Conservation (phyloP, 345 rosid species). For the Melastoma malabathricum region DNA sequence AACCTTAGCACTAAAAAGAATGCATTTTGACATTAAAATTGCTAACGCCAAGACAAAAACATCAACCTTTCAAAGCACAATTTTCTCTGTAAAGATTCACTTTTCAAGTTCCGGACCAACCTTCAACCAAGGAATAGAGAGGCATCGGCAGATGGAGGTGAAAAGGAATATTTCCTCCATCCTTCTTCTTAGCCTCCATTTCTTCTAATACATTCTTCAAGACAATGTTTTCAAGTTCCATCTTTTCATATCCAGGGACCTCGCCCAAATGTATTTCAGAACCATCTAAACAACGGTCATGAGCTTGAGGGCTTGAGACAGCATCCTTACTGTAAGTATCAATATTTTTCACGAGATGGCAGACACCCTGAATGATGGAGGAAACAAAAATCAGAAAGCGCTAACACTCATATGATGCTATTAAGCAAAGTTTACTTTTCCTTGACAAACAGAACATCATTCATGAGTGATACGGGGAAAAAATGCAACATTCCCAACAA, state of each 20-base stretch:
- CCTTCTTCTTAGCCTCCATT: conserved; percentile 52
- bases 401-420: neutral
- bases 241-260: conserved; percentile 54
- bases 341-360: conserved; percentile 74
- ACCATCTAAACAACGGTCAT: conserved; percentile 39
- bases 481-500: too few relatives aligned
- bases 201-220: conserved; percentile 57
- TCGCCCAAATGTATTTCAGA: conserved; percentile 40
- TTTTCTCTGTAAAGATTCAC: neutral
- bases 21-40: too few relatives aligned
- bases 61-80: neutral
- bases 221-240: conserved; percentile 77
- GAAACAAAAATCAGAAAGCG: neutral
- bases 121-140: conserved; percentile 58
- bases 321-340: conserved; percentile 59
- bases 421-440: neutral
- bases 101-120: conserved; percentile 12
- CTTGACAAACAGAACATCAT: neutral
- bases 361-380: conserved; percentile 42
- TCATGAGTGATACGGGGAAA: too few relatives aligned
- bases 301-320: conserved; percentile 37
- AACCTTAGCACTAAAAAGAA: too few relatives aligned
- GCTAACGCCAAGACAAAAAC: too few relatives aligned
- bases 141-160: conserved; percentile 70
- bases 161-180: conserved; percentile 51